phyloP scores from a whole-genome alignment of 1,284 basidiomycete species.

The Lignosus rhinocerotis region DNA sequence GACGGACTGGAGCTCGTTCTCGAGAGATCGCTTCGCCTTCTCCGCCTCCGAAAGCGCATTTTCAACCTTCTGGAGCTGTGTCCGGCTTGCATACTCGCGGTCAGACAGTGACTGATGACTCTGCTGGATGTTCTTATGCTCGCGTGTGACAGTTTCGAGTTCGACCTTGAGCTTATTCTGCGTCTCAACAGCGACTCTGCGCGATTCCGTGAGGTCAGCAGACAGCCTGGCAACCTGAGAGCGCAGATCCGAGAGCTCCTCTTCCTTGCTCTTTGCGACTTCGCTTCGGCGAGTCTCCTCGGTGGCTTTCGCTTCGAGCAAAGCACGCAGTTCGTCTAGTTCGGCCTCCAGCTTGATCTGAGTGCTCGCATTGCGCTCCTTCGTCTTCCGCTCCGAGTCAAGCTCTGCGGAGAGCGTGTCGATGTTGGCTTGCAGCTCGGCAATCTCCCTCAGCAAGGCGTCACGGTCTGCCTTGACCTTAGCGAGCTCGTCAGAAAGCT shows the following conservation, averaged over 20 bases:
- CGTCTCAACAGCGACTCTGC: constrained; percentile 55
- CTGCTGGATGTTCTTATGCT: constrained; percentile 56
- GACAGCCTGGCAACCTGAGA: constrained; percentile 62
- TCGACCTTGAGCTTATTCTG: constrained; percentile 74
- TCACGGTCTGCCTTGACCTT: constrained; percentile 53
- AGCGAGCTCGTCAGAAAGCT: constrained; percentile 61
- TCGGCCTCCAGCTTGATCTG: constrained; percentile 76
- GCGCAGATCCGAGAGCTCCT: constrained; percentile 80
- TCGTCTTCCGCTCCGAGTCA: constrained; percentile 63
- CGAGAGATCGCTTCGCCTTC: constrained; percentile 67
- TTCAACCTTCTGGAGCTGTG: constrained; percentile 55
- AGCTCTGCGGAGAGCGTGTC: constrained; percentile 72
- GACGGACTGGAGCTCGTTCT: constrained; percentile 75
- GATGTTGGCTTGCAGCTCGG: constrained; percentile 68
- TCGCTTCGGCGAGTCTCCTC: constrained; percentile 86
- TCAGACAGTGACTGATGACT: constrained; percentile 67
- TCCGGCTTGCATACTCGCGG: constrained; percentile 52
- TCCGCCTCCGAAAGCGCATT: constrained; percentile 63
- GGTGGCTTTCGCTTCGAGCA: constrained; percentile 83
- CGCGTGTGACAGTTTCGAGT: constrained; percentile 57
- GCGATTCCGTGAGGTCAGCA: constrained; percentile 59
- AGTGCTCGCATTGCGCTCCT: constrained; percentile 49
- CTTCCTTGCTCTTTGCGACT: constrained; percentile 85
- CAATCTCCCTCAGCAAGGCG: constrained; percentile 56
- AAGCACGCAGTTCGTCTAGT: constrained; percentile 80